Evolutionary conservation across 768 basidiomycete genomes (phyloP).

Genomic region (Hydnum rufescens): DNA sequence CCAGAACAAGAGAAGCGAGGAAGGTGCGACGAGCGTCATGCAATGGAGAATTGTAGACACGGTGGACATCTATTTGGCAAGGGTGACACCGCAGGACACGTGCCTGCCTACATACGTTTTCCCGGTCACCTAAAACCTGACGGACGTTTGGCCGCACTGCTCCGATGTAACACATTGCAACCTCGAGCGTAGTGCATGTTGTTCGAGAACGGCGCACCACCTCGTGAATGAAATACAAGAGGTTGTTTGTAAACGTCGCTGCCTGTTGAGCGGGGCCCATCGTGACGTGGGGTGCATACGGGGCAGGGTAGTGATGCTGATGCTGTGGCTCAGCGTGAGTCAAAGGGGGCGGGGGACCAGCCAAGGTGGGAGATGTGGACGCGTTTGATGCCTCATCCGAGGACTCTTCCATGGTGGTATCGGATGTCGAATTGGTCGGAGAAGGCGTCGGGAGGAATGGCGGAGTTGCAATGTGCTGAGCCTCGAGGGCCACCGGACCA

Average conservation of each 20-base stretch:
- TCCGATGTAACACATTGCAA: slow-evolving; percentile 74
- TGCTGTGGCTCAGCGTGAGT: neutral
- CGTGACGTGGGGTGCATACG: too few species aligned
- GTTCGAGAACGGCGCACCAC: slow-evolving; percentile 74
- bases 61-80: neutral
- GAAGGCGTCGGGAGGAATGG: too few species aligned
- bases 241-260: neutral
- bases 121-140: neutral
- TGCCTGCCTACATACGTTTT: neutral
- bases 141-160: slow-evolving; percentile 31
- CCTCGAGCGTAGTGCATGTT: slow-evolving; percentile 64
- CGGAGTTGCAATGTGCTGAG: too few species aligned
- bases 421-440: too few species aligned
- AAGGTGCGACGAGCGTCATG: slow-evolving; percentile 80
- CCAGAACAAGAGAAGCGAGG: slow-evolving; percentile 70
- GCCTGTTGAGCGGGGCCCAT: neutral
- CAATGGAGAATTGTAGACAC: slow-evolving; percentile 25
- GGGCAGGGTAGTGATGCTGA: neutral
- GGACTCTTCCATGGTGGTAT: too few species aligned
- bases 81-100: neutral
- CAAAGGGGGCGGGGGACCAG: neutral
- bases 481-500: neutral
- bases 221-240: slow-evolving; percentile 52
- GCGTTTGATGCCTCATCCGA: too few species aligned
- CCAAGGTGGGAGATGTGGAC: too few species aligned